Conservation (phyloP, 441 rosid genomes). For the Adansonia grandidieri region DNA sequence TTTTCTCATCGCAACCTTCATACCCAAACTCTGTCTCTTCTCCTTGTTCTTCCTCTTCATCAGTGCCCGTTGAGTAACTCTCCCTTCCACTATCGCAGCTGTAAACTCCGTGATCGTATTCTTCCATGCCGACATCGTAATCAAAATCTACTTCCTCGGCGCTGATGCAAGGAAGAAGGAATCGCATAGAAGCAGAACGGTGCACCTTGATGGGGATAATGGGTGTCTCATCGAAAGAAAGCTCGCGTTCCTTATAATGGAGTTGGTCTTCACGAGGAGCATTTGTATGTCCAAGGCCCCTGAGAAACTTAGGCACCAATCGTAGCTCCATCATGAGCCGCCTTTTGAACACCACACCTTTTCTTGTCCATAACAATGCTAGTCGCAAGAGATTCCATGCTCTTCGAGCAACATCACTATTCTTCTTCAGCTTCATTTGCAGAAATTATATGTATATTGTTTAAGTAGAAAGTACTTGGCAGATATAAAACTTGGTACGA, state of each 20-base stretch:
- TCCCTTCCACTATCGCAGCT: constrained; percentile 31
- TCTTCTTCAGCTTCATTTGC: constrained; percentile 33
- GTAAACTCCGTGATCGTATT: constrained; percentile 23
- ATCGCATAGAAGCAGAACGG: constrained; percentile 73
- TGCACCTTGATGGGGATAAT: constrained; percentile 66
- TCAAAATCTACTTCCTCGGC: constrained; percentile 56
- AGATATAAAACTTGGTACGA: background rate
- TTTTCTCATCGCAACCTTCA: constrained; percentile 31
- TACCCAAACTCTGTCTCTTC: constrained; percentile 28
- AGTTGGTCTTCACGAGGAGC: constrained; percentile 28
- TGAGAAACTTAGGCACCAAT: constrained; percentile 58
- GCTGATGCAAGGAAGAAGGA: constrained; percentile 73
- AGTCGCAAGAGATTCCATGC: constrained; percentile 67
- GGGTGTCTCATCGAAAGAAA: constrained; percentile 84
- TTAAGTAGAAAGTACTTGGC: background rate
- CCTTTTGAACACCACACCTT: constrained; percentile 65
- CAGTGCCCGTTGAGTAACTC: constrained; percentile 36
- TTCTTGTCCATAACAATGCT: constrained; percentile 70
- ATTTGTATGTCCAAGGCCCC: constrained; percentile 36
- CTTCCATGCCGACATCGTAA: constrained; percentile 46
- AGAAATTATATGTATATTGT: background rate
- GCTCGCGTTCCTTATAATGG: constrained; percentile 61
- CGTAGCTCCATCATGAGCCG: constrained; percentile 56
- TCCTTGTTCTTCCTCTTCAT: constrained; percentile 17
- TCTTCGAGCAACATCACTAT: constrained; percentile 30